Evolutionary conservation across 1,139 yeast genomes (phyloP).

Genomic region (Eremothecium coryli): DNA sequence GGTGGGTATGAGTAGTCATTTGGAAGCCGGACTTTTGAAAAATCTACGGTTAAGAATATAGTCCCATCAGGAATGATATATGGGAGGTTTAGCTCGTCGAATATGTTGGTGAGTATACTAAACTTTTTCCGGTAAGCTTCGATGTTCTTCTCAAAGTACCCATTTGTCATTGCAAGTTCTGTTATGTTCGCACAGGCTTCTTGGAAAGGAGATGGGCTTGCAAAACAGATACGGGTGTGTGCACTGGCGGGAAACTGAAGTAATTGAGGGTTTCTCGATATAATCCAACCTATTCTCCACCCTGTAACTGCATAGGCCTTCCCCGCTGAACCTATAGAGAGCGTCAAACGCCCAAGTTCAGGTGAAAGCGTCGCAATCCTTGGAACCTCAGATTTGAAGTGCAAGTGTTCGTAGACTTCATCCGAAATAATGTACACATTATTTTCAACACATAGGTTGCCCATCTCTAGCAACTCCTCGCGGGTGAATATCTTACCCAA

Average conservation of each 20-base stretch:
- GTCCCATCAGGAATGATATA: constrained; percentile 91
- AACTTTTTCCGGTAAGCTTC: constrained; percentile 60
- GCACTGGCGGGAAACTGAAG: constrained; percentile 79
- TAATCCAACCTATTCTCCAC: constrained; percentile 95
- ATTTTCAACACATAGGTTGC: constrained; percentile 72
- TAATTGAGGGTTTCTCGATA: constrained; percentile 67
- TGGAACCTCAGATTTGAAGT: constrained; percentile 57
- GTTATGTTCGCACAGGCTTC: constrained; percentile 83
- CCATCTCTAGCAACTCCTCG: constrained; percentile 65
- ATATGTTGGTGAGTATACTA: constrained; percentile 58
- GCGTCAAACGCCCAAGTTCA: constrained; percentile 66
- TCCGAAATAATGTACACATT: constrained; percentile 78
- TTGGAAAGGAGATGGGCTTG: constrained; percentile 89
- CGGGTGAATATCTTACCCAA: constrained; percentile 79
- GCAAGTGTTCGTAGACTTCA: constrained; percentile 89
- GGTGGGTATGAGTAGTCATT: constrained; percentile 60
- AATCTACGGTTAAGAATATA: constrained; percentile 81
- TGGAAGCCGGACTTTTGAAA: constrained; percentile 74
- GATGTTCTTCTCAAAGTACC: constrained; percentile 64
- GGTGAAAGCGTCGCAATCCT: constrained; percentile 78
- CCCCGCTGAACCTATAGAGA: constrained; percentile 95
- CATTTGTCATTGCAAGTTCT: constrained; percentile 46
- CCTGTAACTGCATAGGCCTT: constrained; percentile 97
- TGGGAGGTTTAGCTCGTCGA: constrained; percentile 80
- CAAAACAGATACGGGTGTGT: constrained; percentile 84